Evolutionary conservation across 371 early-diverging fungal genomes (phyloP), one percentile per base, ranked within the genome.

Genomic region (Mucor circinelloides): DNA sequence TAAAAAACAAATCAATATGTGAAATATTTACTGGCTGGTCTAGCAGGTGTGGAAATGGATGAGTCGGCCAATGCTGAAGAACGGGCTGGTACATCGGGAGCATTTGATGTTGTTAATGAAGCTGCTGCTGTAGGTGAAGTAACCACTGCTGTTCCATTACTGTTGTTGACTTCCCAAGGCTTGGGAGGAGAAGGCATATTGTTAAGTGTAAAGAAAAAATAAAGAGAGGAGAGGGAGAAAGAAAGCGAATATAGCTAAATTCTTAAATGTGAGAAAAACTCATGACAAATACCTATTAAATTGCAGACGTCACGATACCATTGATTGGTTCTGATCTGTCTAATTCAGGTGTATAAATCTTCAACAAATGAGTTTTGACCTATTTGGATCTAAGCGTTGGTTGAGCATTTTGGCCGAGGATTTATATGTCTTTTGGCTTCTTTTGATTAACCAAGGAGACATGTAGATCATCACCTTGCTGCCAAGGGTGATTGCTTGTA

Each of bases 151-250:
- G 32, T 21, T 50, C 58, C 50, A 52, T 54, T 69, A 23, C 56
- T 42, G 48, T 64, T 70, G 58, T 78, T 84, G 52, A 79, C 74
- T 75, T 96, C 96, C 96, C 96, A 96, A 50, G 96, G 96, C 68
- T 96, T 96, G 70, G 94, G 92, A 58, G 96, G 96, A 40, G 93
- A 93, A 25, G 72, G 72, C 72, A 72, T 72, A 19, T 30, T 46
- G 19, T 60, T 15, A n/a, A 42, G n/a, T 31, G 34, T 40, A 59
- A 59, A 5, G 3, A 36, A 36, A 36, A 36, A 36, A 36, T 6
- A 21, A 19, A 21, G 58, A 6, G 15, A 32, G 17, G 50, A 34
- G 40, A 30, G 38, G 21, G 23, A 34, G 6, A 28, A 32, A 13
- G 15, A 57, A 44, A 57, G 23, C 31, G 30, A 57, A 40, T 44